Conservation (phyloP, 805 yeast genomes). For the Schizosaccharomyces japonicus region DNA sequence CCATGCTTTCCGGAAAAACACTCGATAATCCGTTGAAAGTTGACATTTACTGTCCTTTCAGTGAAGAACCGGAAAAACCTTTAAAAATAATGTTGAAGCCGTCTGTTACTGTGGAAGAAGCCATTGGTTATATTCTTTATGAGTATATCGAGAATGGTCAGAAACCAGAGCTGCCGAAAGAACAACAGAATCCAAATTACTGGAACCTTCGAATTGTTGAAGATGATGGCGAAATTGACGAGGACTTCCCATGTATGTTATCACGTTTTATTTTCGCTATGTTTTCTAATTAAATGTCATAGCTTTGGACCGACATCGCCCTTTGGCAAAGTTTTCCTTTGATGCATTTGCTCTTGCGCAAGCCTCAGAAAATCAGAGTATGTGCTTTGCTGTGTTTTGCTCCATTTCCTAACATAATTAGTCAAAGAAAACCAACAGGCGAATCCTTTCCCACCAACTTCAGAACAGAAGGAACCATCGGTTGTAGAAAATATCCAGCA, state of each 20-base stretch:
- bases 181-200: slow-evolving; percentile 29
- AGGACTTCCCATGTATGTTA: slow-evolving; percentile 85
- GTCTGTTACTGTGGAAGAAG: slow-evolving; percentile 26
- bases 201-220: slow-evolving; percentile 70
- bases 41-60: slow-evolving; percentile 17
- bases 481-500: slow-evolving; percentile 4
- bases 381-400: too few relatives aligned
- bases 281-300: too few relatives aligned
- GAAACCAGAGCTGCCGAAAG: slow-evolving; percentile 13
- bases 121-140: slow-evolving; percentile 31
- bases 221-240: slow-evolving; percentile 82
- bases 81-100: slow-evolving; percentile 17
- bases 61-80: slow-evolving; percentile 14
- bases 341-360: slow-evolving; percentile 59
- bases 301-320: slow-evolving; percentile 44
- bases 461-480: slow-evolving; percentile 6
- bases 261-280: too few relatives aligned
- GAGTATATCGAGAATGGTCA: slow-evolving; percentile 14
- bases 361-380: slow-evolving; percentile 16
- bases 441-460: slow-evolving; percentile 17
- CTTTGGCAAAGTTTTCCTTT: slow-evolving; percentile 46
- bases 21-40: slow-evolving; percentile 15
- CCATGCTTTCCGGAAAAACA: slow-evolving; percentile 17
- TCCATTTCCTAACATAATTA: too few relatives aligned
- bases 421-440: slow-evolving; percentile 14